These are phyloP conservation scores for Diaporthe sp. DNA, from an alignment of 2,329 filamentous ascomycete genomes.

Conservation along the genomic window DNA sequence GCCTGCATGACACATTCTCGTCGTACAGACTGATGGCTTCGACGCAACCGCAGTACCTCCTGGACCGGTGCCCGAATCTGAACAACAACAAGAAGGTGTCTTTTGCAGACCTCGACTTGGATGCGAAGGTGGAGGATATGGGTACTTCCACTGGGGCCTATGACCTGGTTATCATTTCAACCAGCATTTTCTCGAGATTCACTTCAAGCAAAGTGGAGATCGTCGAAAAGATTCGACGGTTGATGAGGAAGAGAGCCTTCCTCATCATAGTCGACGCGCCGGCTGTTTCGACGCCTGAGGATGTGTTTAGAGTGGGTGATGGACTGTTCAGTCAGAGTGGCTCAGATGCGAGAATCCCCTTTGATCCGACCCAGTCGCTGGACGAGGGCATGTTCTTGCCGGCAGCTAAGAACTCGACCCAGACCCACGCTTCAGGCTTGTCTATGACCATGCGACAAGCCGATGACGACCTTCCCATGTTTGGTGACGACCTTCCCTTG, in stretches of 20 bases:
- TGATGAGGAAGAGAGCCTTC: constrained; percentile 51
- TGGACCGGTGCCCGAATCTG: constrained; percentile 37
- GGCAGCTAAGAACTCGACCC: constrained; percentile 50
- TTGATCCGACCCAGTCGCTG: constrained; percentile 53
- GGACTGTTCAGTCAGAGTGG: neutral
- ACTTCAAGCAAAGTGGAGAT: constrained; percentile 10
- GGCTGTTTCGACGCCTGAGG: constrained; percentile 42
- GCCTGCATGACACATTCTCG: constrained; percentile 50
- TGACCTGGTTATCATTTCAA: constrained; percentile 48
- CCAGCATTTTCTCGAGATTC: constrained; percentile 43
- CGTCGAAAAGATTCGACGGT: constrained; percentile 41
- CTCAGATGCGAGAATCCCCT: constrained; percentile 45
- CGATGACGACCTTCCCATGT: neutral
- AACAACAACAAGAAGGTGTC: constrained; percentile 42
- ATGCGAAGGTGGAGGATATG: constrained; percentile 38
- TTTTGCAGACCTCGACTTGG: constrained; percentile 45
- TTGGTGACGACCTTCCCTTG: too few species aligned
- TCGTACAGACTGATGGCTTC: constrained; percentile 48
- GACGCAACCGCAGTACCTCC: constrained; percentile 43
- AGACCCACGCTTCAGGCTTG: constrained; percentile 51
- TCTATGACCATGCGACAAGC: constrained; percentile 56
- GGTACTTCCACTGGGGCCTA: constrained; percentile 38
- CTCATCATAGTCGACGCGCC: constrained; percentile 49
- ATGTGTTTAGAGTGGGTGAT: constrained; percentile 42
- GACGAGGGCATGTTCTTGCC: constrained; percentile 52